Conservation (phyloP, 441 rosid genomes). For the Manihot esculenta region DNA sequence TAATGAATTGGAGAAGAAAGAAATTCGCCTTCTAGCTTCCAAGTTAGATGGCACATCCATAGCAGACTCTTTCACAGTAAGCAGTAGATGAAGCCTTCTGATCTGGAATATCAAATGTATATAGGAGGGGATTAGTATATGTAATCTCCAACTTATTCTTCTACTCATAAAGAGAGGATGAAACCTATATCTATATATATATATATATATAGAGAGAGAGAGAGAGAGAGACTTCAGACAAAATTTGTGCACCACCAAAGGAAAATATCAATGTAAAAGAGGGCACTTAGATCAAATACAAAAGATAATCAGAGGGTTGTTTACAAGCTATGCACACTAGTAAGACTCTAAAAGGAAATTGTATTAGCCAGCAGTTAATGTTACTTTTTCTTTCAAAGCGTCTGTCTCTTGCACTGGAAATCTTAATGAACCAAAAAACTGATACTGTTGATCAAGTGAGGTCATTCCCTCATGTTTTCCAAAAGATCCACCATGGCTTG, state of each 20-base stretch:
- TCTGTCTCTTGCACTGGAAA: conserved; percentile 58
- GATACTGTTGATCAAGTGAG: conserved; percentile 61
- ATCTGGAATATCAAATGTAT: conserved; percentile 46
- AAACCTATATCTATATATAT: not conserved
- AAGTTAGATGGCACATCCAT: conserved; percentile 99
- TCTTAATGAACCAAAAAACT: conserved; percentile 69
- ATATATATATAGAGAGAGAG: not conserved
- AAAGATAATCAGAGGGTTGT: not conserved
- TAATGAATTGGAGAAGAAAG: conserved; percentile 97
- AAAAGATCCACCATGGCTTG: conserved; percentile 61
- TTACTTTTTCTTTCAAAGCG: conserved; percentile 96
- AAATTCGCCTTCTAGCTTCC: conserved; percentile 97
- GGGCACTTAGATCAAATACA: not conserved
- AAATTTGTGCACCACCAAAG: not conserved
- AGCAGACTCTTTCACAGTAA: conserved; percentile 97
- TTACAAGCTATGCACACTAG: not conserved
- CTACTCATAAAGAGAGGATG: not conserved
- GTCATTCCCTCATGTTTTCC: conserved; percentile 62
- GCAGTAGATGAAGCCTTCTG: conserved; percentile 78
- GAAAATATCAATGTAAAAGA: not conserved
- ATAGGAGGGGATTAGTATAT: conserved; percentile 4
- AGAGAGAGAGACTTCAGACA: not conserved
- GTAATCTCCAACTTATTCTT: not conserved
- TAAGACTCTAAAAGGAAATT: not conserved
- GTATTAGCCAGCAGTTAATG: not conserved